phyloP scores from a whole-genome alignment of 148 eudicot species.

The Dianthus caryophyllus region DNA sequence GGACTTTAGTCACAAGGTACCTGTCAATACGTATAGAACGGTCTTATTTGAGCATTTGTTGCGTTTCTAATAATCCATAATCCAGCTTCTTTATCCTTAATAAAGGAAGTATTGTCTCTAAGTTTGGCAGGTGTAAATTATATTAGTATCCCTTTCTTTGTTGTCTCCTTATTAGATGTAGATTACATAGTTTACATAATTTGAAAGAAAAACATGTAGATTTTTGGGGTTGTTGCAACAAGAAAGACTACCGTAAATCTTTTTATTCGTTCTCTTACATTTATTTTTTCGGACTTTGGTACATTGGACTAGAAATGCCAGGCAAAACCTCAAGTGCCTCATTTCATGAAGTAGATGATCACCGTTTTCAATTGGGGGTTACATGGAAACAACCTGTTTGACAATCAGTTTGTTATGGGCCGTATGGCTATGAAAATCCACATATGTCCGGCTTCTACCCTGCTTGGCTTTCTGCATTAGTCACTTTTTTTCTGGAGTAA shows the following conservation, averaged over 20 bases:
- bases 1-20: no score
- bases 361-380: neutral
- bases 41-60: neutral
- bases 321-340: neutral
- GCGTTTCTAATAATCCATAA: neutral
- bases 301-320: neutral
- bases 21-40: no score
- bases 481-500: conserved; percentile 1
- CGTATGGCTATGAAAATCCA: neutral
- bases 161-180: no score
- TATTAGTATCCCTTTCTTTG: no score
- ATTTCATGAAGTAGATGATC: neutral
- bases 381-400: neutral
- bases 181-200: no score
- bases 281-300: neutral
- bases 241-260: neutral
- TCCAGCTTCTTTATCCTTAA: neutral
- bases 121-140: no score
- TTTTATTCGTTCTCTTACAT: neutral
- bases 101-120: no score
- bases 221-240: no score
- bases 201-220: no score
- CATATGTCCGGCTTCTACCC: neutral
- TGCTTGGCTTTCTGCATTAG: neutral
- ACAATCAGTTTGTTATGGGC: no score